phyloP scores from a whole-genome alignment of 345 rosid species.

The Limnanthes douglasii region DNA sequence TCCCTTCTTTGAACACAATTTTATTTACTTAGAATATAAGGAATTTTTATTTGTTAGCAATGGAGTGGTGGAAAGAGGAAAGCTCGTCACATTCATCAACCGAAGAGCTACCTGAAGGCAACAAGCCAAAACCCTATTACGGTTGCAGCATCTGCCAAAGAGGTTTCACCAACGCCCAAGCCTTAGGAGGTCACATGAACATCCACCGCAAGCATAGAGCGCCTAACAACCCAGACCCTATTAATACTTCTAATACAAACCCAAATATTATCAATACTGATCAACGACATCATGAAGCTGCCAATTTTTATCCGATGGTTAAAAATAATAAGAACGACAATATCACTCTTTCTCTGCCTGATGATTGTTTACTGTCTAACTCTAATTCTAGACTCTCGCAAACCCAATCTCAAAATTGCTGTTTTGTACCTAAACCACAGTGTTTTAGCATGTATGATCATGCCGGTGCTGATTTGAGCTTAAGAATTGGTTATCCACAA shows the following conservation, averaged over 20 bases:
- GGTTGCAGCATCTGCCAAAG: conserved; percentile 76
- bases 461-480: conserved; percentile 24
- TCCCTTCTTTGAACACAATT: no score
- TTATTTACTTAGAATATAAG: no score
- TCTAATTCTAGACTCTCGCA: no score
- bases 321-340: no score
- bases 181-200: conserved; percentile 93
- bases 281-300: conserved; percentile 5
- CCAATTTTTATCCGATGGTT: no score
- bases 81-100: no score
- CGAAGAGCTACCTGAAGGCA: no score
- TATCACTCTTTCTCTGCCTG: no score
- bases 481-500: conserved; percentile 30
- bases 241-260: conserved; percentile 12
- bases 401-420: conserved; percentile 14
- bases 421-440: conserved; percentile 18
- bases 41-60: no score
- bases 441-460: conserved; percentile 11
- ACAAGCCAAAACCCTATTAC: no score
- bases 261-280: conserved; percentile 5
- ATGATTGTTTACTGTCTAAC: no score
- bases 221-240: conserved; percentile 15
- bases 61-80: no score
- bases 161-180: conserved; percentile 93
- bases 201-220: conserved; percentile 79